Evolutionary conservation across 495 filamentous ascomycete species (phyloP).

Genomic region (Daldinia vernicosa): DNA sequence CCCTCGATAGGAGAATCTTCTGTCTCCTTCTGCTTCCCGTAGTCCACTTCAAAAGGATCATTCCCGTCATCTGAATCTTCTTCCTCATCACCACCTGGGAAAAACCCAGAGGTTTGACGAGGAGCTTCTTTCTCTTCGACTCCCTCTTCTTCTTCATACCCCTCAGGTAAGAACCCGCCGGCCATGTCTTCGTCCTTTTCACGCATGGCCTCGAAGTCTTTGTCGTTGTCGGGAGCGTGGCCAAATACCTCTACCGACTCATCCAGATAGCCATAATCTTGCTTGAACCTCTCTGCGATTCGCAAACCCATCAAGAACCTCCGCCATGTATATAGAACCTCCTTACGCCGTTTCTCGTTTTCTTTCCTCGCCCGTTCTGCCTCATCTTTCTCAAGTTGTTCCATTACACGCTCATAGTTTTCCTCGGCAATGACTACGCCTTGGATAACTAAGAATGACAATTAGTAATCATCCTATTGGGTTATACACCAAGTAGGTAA

Average conservation of each 20-base stretch:
- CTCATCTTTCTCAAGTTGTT: slow-evolving; percentile 85
- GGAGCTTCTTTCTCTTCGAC: slow-evolving; percentile 34
- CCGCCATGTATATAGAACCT: slow-evolving; percentile 79
- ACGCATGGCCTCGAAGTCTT: slow-evolving; percentile 38
- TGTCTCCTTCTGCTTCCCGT: slow-evolving; percentile 27
- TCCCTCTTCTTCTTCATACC: slow-evolving; percentile 52
- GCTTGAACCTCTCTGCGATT: slow-evolving; percentile 78
- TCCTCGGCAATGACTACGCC: slow-evolving; percentile 89
- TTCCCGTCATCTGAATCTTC: slow-evolving; percentile 48
- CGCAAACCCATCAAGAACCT: slow-evolving; percentile 86
- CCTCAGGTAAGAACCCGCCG: slow-evolving; percentile 66
- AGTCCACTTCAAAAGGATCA: slow-evolving; percentile 46
- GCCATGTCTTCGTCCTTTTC: slow-evolving; percentile 57
- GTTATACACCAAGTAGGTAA: too few species aligned
- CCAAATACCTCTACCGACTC: slow-evolving; percentile 55
- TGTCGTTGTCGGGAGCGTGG: slow-evolving; percentile 40
- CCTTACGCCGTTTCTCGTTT: slow-evolving; percentile 80
- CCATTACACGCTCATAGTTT: slow-evolving; percentile 75
- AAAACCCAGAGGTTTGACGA: slow-evolving; percentile 52
- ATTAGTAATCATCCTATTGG: neutral
- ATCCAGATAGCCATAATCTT: slow-evolving; percentile 74
- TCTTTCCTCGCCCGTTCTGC: slow-evolving; percentile 80
- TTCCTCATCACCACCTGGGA: slow-evolving; percentile 49
- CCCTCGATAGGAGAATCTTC: slow-evolving; percentile 4
- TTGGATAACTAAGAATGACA: slow-evolving; percentile 65